These are phyloP conservation scores for Metschnikowia cerradonensis DNA, from an alignment of 805 yeast genomes.

Conservation along the genomic window DNA sequence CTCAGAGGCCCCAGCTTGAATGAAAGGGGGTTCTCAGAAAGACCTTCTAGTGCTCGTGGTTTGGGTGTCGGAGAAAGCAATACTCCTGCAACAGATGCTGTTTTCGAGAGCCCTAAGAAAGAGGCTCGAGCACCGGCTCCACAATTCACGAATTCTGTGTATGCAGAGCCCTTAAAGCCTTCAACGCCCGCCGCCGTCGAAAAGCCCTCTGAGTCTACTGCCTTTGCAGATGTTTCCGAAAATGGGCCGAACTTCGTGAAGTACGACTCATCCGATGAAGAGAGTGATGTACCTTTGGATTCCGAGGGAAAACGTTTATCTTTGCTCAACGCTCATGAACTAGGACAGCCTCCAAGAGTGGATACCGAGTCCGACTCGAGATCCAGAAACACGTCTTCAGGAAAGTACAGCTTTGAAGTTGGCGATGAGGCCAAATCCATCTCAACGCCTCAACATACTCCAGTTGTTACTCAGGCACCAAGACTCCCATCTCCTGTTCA, in stretches of 20 bases:
- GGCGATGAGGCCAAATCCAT: conserved; percentile 37
- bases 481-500: conserved; percentile 1
- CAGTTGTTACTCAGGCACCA: conserved; percentile 4
- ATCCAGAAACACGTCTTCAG: conserved; percentile 15
- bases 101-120: neutral
- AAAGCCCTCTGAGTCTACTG: neutral
- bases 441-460: conserved; percentile 24
- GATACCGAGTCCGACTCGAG: conserved; percentile 14
- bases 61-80: neutral
- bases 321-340: conserved; percentile 32
- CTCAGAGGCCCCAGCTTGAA: neutral
- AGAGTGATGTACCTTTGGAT: conserved; percentile 24
- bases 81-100: neutral
- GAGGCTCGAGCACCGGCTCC: neutral
- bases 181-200: neutral
- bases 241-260: conserved; percentile 35
- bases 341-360: conserved; percentile 21
- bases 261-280: conserved; percentile 30
- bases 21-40: neutral
- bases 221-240: neutral
- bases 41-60: neutral
- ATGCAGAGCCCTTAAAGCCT: conserved; percentile 3
- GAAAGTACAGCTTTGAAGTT: conserved; percentile 37
- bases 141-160: neutral
- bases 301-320: conserved; percentile 25